Evolutionary conservation across 306 rosid genomes (phyloP).

Genomic region (Glycine soja): DNA sequence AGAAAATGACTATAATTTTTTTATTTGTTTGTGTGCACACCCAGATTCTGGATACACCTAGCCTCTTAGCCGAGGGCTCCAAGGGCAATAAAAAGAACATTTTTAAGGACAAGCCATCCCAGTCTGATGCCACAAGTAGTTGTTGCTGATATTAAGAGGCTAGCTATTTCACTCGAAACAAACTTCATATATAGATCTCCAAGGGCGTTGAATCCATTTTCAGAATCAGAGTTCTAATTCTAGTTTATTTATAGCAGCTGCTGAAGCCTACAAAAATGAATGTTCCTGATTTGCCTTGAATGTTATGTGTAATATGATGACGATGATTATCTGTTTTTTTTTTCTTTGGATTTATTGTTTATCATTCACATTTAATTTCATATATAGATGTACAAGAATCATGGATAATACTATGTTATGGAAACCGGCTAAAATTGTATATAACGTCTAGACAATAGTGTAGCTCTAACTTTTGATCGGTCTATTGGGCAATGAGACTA

Average conservation of each 20-base stretch:
- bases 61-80: constrained; percentile 88
- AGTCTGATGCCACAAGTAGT: constrained; percentile 59
- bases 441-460: constrained; percentile 6
- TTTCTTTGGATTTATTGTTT: constrained; percentile 26
- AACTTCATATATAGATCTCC: constrained; percentile 33
- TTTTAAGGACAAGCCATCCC: constrained; percentile 72
- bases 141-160: constrained; percentile 64
- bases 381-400: constrained; percentile 35
- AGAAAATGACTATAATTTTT: constrained; percentile 5
- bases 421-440: constrained; percentile 40
- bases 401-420: constrained; percentile 36
- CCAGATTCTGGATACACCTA: constrained; percentile 96
- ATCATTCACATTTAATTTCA: constrained; percentile 32
- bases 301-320: constrained; percentile 42
- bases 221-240: constrained; percentile 35
- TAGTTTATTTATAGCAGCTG: not conserved
- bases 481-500: not conserved
- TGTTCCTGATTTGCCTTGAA: constrained; percentile 24
- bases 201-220: constrained; percentile 27
- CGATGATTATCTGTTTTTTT: not conserved
- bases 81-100: constrained; percentile 81
- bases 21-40: constrained; percentile 45
- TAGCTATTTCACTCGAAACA: constrained; percentile 27
- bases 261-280: constrained; percentile 6
- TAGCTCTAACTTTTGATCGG: not conserved